phyloP scores from a whole-genome alignment of 108 stramenopile genomes.

The Conticribra weissflogii region DNA sequence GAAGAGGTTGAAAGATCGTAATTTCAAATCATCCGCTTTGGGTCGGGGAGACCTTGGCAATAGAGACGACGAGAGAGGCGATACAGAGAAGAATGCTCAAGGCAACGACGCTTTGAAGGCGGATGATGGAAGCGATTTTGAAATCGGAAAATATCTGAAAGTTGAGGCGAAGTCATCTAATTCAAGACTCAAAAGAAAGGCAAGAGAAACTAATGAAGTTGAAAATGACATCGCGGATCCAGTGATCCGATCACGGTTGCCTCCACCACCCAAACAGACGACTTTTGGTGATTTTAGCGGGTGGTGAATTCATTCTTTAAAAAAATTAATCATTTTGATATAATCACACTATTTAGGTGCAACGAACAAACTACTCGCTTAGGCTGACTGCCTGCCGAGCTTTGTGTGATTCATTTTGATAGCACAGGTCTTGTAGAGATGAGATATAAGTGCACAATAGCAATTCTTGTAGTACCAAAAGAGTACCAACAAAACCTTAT shows the following conservation, averaged over 20 bases:
- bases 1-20: slow-evolving; percentile 17
- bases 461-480: too few relatives aligned
- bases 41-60: slow-evolving; percentile 2
- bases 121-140: slow-evolving; percentile 8
- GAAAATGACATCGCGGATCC: slow-evolving; percentile 11
- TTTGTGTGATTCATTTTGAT: too few relatives aligned
- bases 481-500: too few relatives aligned
- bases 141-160: slow-evolving; percentile 55
- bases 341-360: too few relatives aligned
- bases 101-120: background rate
- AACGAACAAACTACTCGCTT: too few relatives aligned
- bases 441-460: too few relatives aligned
- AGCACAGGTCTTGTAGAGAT: too few relatives aligned
- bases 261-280: slow-evolving; percentile 61
- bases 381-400: too few relatives aligned
- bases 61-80: background rate
- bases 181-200: slow-evolving; percentile 16
- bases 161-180: slow-evolving; percentile 12
- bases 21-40: slow-evolving; percentile 17
- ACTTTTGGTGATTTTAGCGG: slow-evolving; percentile 82
- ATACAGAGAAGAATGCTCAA: background rate
- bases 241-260: slow-evolving; percentile 36
- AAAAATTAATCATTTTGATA: too few relatives aligned
- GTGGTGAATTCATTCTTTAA: slow-evolving; percentile 66
- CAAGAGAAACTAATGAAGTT: background rate